Evolutionary conservation across 352 stramenopile species (phyloP), one percentile per base, ranked within the genome.

Genomic region (Phytopythium boreale): DNA sequence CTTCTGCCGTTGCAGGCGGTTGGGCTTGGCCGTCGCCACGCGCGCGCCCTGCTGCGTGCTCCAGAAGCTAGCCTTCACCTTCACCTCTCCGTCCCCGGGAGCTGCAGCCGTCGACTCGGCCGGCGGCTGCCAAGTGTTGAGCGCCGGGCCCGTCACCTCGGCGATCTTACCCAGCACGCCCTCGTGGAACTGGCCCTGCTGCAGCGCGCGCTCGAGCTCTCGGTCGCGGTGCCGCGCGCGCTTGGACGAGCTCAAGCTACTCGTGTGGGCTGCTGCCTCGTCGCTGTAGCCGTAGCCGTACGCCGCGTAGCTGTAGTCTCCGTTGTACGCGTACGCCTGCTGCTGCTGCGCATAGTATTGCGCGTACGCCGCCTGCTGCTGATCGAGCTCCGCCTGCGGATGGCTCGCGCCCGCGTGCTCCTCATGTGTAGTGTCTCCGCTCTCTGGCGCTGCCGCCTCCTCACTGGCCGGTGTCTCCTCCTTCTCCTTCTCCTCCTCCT

Each of bases 31-130:
- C 4, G 79, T 78, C 22, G 83, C 64, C 26, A 92, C 80, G 19
- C 56, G 79, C 1, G 63, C 74, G 51, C 83, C 83, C 2, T 74
- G 68, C 58, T 78, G 76, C 31, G 83, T 68, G 65, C 83, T 90
- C 80, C 80, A 92, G 67, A 92, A 92, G 59, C 74, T 89, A n/a
- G 83, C 79, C 56, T 80, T 72, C 53, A 92, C 70, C 65, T 87
- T 89, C 24, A 92, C 53, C 24, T 82, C 69, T 52, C 74, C 59
- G 39, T 70, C 67, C 34, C 52, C 69, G 22, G 24, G 47, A 1
- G 58, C 51, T 39, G 66, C 69, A 27, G 27, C n/a, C 11, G 43
- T 29, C 9, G n/a, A n/a, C 22, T 88, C 71, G 20, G 70, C 56
- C 3, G 84, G 74, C 11, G 79, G 73, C 52, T 88, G 71, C 84